These are phyloP conservation scores for Nicotiana paniculata DNA, from an alignment of 257 asterid species.

Conservation along the genomic window DNA sequence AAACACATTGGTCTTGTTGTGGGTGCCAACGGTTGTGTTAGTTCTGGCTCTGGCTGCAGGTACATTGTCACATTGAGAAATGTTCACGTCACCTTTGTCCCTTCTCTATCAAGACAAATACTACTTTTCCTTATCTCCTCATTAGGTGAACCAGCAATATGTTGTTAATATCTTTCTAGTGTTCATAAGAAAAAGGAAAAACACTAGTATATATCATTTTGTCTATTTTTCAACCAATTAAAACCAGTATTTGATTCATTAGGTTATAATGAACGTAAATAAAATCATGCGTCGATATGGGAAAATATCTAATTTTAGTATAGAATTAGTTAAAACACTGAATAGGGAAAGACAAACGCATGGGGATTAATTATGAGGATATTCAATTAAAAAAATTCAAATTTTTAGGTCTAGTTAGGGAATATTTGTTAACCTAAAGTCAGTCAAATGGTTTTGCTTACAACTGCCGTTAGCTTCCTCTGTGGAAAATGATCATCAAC, in stretches of 20 bases:
- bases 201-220: background rate
- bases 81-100: conserved; percentile 48
- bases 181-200: background rate
- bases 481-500: background rate
- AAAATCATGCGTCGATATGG: background rate
- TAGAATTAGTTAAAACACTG: background rate
- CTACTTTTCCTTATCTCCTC: background rate
- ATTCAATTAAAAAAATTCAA: background rate
- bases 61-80: conserved; percentile 18
- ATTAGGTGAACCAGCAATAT: background rate
- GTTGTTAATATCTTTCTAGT: background rate
- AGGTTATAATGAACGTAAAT: background rate
- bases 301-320: background rate
- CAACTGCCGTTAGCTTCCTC: background rate
- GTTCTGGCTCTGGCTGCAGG: conserved; percentile 8
- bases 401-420: background rate
- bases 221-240: background rate
- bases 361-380: no score
- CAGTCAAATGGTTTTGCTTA: conserved; percentile 1
- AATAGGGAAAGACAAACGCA: background rate
- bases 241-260: background rate
- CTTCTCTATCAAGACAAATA: conserved; percentile 37
- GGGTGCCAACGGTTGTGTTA: conserved; percentile 13
- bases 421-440: background rate
- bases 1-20: conserved; percentile 18